phyloP scores from a whole-genome alignment of 345 rosid species.

The Hibiscus mutabilis region DNA sequence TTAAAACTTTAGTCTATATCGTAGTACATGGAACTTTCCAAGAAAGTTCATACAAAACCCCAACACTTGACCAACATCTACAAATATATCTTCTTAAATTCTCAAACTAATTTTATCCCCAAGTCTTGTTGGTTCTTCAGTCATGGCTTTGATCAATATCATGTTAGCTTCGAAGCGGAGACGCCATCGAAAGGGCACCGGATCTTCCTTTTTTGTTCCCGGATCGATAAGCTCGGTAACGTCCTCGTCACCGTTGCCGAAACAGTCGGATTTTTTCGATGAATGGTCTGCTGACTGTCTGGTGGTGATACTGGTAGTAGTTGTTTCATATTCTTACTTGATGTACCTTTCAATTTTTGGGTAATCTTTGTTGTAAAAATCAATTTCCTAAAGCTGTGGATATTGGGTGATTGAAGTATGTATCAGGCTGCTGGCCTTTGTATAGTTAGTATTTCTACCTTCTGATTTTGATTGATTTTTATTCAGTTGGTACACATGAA shows the following conservation, averaged over 20 bases:
- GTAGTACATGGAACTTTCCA: no score
- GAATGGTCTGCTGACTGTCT: neutral
- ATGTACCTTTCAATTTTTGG: conserved; percentile 7
- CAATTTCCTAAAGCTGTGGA: no score
- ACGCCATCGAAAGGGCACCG: neutral
- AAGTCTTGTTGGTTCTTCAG: neutral
- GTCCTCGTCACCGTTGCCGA: neutral
- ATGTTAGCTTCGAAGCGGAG: neutral
- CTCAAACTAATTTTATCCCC: neutral
- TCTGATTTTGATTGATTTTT: no score
- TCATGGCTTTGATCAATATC: conserved; percentile 10
- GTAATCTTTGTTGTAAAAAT: neutral
- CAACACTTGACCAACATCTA: no score
- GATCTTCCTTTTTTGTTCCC: neutral
- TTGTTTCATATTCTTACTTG: conserved; percentile 4
- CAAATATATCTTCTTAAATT: no score
- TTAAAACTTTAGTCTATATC: no score
- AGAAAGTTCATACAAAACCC: no score
- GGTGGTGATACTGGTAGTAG: neutral
- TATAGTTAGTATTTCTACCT: no score
- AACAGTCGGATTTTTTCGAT: neutral
- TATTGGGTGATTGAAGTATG: no score
- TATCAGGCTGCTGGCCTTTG: no score
- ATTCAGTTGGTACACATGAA: no score
- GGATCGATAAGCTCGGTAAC: neutral